Evolutionary conservation across 2,329 filamentous ascomycete species (phyloP).

Genomic region (Colletotrichum sp.): DNA sequence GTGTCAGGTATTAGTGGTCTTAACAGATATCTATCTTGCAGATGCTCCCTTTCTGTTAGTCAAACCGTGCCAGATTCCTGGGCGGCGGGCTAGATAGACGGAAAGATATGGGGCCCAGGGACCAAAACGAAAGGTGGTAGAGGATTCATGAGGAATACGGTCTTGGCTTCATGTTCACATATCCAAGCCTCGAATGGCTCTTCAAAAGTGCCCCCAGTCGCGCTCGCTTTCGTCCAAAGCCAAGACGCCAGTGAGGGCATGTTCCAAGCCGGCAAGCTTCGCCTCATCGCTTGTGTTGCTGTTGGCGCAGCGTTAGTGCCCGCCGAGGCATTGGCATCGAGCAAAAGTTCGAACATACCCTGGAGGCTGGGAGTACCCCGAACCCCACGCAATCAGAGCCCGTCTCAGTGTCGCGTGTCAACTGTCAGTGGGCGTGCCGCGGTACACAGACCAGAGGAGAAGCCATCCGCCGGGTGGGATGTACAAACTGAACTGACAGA

Average conservation of each 20-base stretch:
- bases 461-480: not conserved
- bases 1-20: not conserved
- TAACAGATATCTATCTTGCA: not conserved
- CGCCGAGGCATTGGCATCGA: constrained; percentile 8
- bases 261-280: not conserved
- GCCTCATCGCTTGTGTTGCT: constrained; percentile 1
- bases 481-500: not conserved
- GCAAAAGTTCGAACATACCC: not conserved
- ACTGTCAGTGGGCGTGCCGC: not conserved
- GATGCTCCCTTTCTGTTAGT: not conserved
- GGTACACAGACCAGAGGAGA: not conserved
- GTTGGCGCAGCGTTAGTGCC: not conserved
- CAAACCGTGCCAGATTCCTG: not conserved
- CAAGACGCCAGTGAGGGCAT: constrained; percentile 12
- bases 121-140: constrained; percentile 5
- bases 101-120: not conserved
- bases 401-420: constrained; percentile 7
- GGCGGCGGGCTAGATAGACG: not conserved
- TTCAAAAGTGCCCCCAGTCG: constrained; percentile 4
- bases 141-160: not conserved
- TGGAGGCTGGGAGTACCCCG: not conserved
- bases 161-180: not conserved
- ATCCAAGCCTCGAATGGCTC: not conserved
- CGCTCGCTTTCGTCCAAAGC: not conserved
- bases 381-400: not conserved